Percentiles rank a stretch among this genome's conserved stretches.
Conservation (phyloP, 2,329 filamentous ascomycete species). For the Botryotinia narcissicola region DNA sequence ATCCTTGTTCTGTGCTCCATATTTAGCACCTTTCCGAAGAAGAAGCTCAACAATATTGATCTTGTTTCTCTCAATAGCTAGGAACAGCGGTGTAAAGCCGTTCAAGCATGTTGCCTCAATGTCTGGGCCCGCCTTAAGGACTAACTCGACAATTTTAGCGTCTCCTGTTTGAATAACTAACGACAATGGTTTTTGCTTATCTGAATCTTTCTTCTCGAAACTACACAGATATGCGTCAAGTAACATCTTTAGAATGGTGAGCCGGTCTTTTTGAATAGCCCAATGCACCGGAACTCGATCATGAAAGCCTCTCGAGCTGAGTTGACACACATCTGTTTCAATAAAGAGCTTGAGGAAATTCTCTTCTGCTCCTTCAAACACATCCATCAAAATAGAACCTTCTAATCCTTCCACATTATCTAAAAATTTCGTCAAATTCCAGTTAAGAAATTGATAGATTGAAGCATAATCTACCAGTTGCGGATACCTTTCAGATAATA, state of each 20-base stretch:
- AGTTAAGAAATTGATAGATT: not conserved
- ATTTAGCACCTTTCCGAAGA: not conserved
- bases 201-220: not conserved
- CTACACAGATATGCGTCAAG: not conserved
- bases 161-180: not conserved
- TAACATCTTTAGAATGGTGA: not conserved
- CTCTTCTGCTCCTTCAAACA: not conserved
- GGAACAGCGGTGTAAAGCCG: conserved; percentile 1
- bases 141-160: not conserved
- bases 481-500: not conserved
- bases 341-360: not conserved
- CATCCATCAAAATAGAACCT: not conserved
- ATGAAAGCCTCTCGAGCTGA: conserved; percentile 21
- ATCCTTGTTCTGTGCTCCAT: no score
- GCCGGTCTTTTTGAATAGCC: conserved; percentile 3
- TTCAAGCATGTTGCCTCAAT: not conserved
- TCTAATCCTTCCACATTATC: not conserved
- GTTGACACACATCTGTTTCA: conserved; percentile 16
- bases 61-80: not conserved
- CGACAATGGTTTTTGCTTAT: not conserved
- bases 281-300: conserved; percentile 8
- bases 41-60: not conserved
- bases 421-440: conserved; percentile 8
- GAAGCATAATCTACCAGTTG: not conserved
- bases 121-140: not conserved